phyloP scores from a whole-genome alignment of 768 basidiomycete genomes.

The Trametes sanguinea region DNA sequence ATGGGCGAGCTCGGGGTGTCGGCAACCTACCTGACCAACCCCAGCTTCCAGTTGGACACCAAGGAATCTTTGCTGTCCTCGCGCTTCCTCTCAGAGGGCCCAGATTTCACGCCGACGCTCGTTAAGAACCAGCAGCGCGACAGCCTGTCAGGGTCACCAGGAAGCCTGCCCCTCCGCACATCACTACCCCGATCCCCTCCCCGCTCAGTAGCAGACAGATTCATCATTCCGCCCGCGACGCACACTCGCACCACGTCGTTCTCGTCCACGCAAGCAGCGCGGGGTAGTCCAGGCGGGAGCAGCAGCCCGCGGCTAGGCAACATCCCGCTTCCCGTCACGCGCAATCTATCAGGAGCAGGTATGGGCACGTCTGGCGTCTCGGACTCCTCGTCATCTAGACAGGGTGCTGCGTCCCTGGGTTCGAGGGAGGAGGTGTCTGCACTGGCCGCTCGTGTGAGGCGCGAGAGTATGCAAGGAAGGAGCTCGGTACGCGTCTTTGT shows the following conservation, averaged over 20 bases:
- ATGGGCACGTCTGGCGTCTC: conserved; percentile 41
- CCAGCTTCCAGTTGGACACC: conserved; percentile 74
- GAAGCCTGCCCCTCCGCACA: conserved; percentile 42
- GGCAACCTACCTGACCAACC: conserved; percentile 63
- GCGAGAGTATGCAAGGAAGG: conserved; percentile 47
- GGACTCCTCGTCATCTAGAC: conserved; percentile 42
- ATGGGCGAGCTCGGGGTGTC: conserved; percentile 63
- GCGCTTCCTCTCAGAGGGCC: conserved; percentile 66
- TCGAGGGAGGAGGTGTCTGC: conserved; percentile 43
- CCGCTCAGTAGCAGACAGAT: conserved; percentile 46
- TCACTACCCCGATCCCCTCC: conserved; percentile 52
- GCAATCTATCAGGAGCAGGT: conserved; percentile 36
- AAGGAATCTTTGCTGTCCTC: conserved; percentile 76
- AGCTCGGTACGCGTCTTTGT: conserved; percentile 29
- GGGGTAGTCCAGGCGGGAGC: conserved; percentile 18
- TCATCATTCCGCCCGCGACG: conserved; percentile 36
- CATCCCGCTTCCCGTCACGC: conserved; percentile 38
- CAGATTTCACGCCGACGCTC: conserved; percentile 72
- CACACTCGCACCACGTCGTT: conserved; percentile 40
- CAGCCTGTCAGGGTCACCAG: conserved; percentile 47
- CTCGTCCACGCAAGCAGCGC: conserved; percentile 22
- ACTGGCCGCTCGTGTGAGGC: conserved; percentile 46
- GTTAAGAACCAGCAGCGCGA: conserved; percentile 64
- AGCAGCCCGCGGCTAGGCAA: conserved; percentile 38
- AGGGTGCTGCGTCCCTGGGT: conserved; percentile 38